phyloP scores from a whole-genome alignment of 192 early-diverging fungal genomes.

The Coemansia sp. region DNA sequence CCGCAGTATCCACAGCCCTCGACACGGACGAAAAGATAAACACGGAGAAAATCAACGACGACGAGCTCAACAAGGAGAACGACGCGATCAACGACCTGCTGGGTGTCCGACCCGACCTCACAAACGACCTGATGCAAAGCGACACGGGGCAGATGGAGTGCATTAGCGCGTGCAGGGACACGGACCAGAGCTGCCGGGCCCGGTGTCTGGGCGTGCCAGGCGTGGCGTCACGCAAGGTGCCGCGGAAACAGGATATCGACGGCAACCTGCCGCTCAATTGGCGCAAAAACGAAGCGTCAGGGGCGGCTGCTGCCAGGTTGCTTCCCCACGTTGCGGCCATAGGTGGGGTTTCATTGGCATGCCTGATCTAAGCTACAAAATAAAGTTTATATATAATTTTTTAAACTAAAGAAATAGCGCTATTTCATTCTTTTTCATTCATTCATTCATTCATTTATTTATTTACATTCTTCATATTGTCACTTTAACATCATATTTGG shows the following conservation, averaged over 20 bases:
- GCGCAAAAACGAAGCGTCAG: neutral
- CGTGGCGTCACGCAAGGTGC: conserved; percentile 31
- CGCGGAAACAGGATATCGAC: conserved; percentile 35
- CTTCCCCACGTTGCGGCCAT: conserved; percentile 7
- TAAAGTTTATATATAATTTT: no score
- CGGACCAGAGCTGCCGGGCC: conserved; percentile 44
- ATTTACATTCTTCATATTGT: no score
- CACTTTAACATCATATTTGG: no score
- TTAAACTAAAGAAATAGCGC: neutral
- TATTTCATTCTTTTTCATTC: no score
- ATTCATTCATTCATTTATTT: neutral
- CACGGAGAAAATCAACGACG: no score
- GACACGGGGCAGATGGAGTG: conserved; percentile 25
- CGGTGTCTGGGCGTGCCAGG: conserved; percentile 47
- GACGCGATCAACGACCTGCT: no score
- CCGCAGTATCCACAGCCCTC: no score
- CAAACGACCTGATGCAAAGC: no score
- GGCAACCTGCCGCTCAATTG: conserved; percentile 42
- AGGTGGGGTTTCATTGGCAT: conserved; percentile 1
- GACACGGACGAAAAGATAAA: no score
- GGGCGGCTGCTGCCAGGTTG: neutral
- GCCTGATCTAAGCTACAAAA: neutral
- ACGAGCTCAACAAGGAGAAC: no score
- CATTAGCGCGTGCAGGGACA: conserved; percentile 16
- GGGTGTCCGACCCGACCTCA: no score